Evolutionary conservation across 2,329 filamentous ascomycete species (phyloP), one percentile per base, ranked within the genome.

Genomic region (Echinosphaeria canescens): DNA sequence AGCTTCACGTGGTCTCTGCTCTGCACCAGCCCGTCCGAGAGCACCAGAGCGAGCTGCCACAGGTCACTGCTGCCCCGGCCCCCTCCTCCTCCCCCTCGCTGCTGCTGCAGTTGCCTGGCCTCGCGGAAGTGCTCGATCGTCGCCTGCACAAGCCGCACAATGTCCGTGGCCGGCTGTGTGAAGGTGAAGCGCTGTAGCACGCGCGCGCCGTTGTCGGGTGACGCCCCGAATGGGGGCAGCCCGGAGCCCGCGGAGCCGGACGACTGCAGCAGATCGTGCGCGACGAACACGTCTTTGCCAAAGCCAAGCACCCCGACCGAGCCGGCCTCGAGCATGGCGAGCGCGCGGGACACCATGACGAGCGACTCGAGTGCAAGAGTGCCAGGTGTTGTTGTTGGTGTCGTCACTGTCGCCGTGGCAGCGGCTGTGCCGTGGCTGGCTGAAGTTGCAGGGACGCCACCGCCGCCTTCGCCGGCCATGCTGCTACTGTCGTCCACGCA

Each of bases 401-500:
- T n/a, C n/a, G n/a, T n/a, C n/a, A n/a, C n/a, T n/a, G n/a, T n/a
- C 7, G 28, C 24, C 28, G 33, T 33, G 33, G 31, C 30, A n/a
- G n/a, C n/a, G n/a, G n/a, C n/a, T n/a, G n/a, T n/a, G n/a, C n/a
- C n/a, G n/a, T n/a, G n/a, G n/a, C n/a, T n/a, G n/a, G n/a, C n/a
- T n/a, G n/a, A n/a, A n/a, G n/a, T n/a, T n/a, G n/a, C n/a, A n/a
- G n/a, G n/a, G n/a, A n/a, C n/a, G 17, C 17, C 17, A 10, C 7
- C 17, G 17, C 10, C 7, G 7, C 10, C 17, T 19, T 92, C 82
- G 11, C 78, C 73, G 11, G 78, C 73, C 88, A 99, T 99, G 32
- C 73, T 82, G 47, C 78, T 79, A 40, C 75, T 85, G 54, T 98
- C 88, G 48, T 99, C 88, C 20, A 99, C 81, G 22, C 88, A 90